Base-by-base conservation (phyloP, 2,329 filamentous ascomycete genomes). In the Beauveria medogensis region DNA sequence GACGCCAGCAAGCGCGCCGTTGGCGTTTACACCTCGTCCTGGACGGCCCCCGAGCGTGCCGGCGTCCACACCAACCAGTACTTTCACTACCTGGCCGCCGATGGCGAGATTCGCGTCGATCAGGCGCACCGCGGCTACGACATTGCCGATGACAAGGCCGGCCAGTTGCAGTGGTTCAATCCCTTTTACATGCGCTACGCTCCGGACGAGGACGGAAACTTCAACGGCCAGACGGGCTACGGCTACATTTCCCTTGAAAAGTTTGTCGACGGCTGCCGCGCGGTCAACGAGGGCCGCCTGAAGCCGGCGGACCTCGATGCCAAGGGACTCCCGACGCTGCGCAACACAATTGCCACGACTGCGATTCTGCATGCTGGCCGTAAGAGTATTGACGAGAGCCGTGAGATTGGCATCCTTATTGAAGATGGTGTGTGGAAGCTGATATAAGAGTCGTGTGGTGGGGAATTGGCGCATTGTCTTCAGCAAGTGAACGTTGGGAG, bases 11-110 rank as follows among this genome's bases (percentile, higher is more conserved):
- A 90, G 77, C 80, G 85, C 60, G 93, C 90, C 12, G 94, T 92
- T 1, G 92, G 86, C 60, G 91, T 97, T 8, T 97, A 96, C 76
- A 97, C 93, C 14, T 90, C 92, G 12, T 93, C 89, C 46, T 97
- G 92, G 92, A 96, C 92, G 1, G 93, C 93, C 7, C 92, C 93
- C 14, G 90, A 95, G 72, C 90, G 88, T 69, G 92, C 92, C 0
- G 92, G 93, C 55, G 92, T 97, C n/a, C 93, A 97, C 77, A 93
- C 89, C 2, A 96, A 96, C 74, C 92, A 97, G 77, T 94, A 96
- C 77, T 97, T 97, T 80, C 92, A 97, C 76, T 96, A 94, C 77
- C 88, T 97, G 77, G 92, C 85, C 3, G 83, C 84, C 63, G 84
- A 87, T 61, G 92, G 92, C 65, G 92, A 97, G 77, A 86, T 97